Conservation (phyloP, 2,329 filamentous ascomycete genomes). For the Aspergillus latus region DNA sequence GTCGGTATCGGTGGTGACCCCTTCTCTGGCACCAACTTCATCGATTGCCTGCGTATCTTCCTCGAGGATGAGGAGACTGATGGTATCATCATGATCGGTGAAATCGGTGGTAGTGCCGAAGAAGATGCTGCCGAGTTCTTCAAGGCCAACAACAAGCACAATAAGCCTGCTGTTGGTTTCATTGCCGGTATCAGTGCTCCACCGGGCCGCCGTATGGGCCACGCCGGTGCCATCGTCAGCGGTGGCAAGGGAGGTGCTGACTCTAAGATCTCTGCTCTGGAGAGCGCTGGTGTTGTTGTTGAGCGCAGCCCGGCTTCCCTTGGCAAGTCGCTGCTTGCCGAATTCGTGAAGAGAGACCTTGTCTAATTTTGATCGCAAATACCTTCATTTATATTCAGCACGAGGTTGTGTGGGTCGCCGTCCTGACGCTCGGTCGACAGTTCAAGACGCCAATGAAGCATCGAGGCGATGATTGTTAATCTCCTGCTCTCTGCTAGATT, state of each 20-base stretch:
- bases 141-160: constrained; percentile 83
- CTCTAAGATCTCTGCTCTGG: constrained; percentile 94
- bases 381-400: background rate
- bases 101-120: constrained; percentile 96
- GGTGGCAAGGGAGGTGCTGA: constrained; percentile 97
- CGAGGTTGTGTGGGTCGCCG: background rate
- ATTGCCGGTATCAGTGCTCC: constrained; percentile 98
- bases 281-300: constrained; percentile 90
- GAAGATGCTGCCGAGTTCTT: constrained; percentile 98
- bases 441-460: background rate
- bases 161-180: constrained; percentile 97
- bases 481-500: constrained; percentile 10
- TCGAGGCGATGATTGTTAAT: background rate
- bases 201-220: constrained; percentile 94
- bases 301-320: constrained; percentile 90
- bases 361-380: constrained; percentile 59
- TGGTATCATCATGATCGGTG: constrained; percentile 99
- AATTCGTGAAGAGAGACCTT: constrained; percentile 95
- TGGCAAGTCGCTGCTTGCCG: constrained; percentile 88
- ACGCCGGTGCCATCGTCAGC: constrained; percentile 96
- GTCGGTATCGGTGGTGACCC: constrained; percentile 98
- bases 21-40: constrained; percentile 99
- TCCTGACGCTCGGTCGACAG: background rate
- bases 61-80: constrained; percentile 93
- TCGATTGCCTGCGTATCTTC: constrained; percentile 98